These are phyloP conservation scores for Alternaria triticimaculans DNA, from an alignment of 2,329 filamentous ascomycete genomes.

Conservation along the genomic window DNA sequence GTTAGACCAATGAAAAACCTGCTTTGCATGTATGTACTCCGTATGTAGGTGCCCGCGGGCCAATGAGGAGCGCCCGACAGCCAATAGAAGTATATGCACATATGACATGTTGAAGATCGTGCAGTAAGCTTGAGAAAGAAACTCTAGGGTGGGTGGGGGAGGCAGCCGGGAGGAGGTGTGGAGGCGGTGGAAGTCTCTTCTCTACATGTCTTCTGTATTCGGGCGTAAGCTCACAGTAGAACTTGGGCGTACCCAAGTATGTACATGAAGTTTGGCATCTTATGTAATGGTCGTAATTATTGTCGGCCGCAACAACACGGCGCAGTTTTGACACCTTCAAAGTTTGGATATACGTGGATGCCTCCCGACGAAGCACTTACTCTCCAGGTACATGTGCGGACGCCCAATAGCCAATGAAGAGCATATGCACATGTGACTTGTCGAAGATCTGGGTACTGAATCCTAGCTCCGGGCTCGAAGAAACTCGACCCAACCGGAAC, in stretches of 20 bases:
- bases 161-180: background rate
- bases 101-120: slow-evolving; percentile 35
- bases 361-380: slow-evolving; percentile 17
- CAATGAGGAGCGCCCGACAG: slow-evolving; percentile 23
- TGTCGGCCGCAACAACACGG: background rate
- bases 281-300: background rate
- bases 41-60: slow-evolving; percentile 3
- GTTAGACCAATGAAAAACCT: slow-evolving; percentile 5
- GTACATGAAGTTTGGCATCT: background rate
- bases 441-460: slow-evolving; percentile 23
- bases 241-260: background rate
- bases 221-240: background rate
- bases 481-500: slow-evolving; percentile 28
- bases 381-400: slow-evolving; percentile 7
- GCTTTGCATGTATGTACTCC: slow-evolving; percentile 9
- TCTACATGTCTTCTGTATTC: background rate
- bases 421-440: slow-evolving; percentile 22
- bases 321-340: background rate
- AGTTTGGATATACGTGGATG: slow-evolving; percentile 8
- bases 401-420: slow-evolving; percentile 24
- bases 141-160: background rate
- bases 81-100: slow-evolving; percentile 2
- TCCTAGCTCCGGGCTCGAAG: slow-evolving; percentile 1
- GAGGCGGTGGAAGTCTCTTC: background rate
- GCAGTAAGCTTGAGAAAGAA: background rate